Base-by-base conservation (phyloP, 2,329 filamentous ascomycete species). In the Alternaria sp. region DNA sequence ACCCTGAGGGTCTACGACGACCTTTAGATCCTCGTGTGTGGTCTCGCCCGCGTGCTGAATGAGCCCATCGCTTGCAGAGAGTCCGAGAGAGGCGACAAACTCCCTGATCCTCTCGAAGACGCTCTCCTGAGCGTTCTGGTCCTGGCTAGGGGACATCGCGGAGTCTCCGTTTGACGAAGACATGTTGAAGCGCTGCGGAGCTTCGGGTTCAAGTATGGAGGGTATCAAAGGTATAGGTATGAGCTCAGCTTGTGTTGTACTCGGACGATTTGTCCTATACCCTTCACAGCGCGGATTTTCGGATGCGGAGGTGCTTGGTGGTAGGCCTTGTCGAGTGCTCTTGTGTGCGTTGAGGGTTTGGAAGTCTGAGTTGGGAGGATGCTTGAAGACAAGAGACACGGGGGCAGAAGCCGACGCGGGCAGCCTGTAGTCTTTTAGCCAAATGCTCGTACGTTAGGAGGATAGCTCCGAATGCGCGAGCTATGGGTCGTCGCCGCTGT, bases 1-100 rank as follows among this genome's bases (percentile, higher is more conserved):
- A 25, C 67, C 62, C 45, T 69, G 69, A 11, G 73, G 72, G 32
- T 60, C 49, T 11, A 63, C 19, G 36, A 60, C 36, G 7, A 60
- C 50, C 30, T 56, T 63, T n/a, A 79, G 65, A 60, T 79, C 77
- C 61, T 79, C 77, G 28, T 79, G 77, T 7, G 68, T 67, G 15
- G 68, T 70, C 19, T 67, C 54, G n/a, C 67, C 67, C 8, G 74
- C 75, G 57, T 79, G 77, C 4, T 71, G 57, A 15, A 72, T 68
- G 17, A 79, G 68, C 8, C 67, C 61, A 9, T 72, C 65, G 49
- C 69, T 73, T 26, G 63, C 58, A 26, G 71, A 60, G 17, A 77
- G 61, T 1, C 70, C 72, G 8, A 77, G 63, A 25, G 60, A 57
- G 19, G 66, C 62, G 19, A 77, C 62, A 26, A 69, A 72, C 23